Base-by-base conservation (phyloP, 768 basidiomycete species). In the Zangia roseola region DNA sequence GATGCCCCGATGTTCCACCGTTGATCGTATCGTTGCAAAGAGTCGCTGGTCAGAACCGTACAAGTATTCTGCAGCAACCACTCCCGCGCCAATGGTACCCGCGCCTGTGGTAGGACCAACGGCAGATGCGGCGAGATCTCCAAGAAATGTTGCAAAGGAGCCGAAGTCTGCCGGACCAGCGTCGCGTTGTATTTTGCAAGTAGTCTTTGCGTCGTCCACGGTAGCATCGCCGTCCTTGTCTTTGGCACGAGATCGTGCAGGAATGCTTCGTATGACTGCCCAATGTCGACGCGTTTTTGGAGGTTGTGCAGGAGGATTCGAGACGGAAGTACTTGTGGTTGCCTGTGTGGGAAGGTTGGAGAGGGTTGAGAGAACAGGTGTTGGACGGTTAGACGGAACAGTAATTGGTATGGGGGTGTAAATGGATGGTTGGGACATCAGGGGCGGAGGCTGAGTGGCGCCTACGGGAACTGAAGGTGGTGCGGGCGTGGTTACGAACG, bases 111-210 rank as follows among this genome's bases (percentile, higher is more conserved):
- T 42, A 35, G 60, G 52, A 36, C 64, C 59, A 33, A 40, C 31
- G 2, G 72, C 60, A 10, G 72, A 65, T 8, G 63, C 67, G 1
- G 64, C 68, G 2, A 74, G 60, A 33, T 71, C 71, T 8, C 77
- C 80, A 0, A 75, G 68, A 5, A 90, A 68, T 5, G 71, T 52
- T 0, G 84, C 76, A 57, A 82, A 82, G 19, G 80, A 75, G 2
- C 87, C 88, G 56, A 76, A 86, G 59, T 90, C 88, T 0, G 71
- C 59, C 2, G 79, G 67, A 26, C 77, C 77, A 0, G 76, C 71
- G 34, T 83, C 82, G 13, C 82, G 78, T 4, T 78, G 71, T 6
- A 59, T 61, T 48, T 78, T 77, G 74, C 78, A 79, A 31, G 68
- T 54, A 1, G 77, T 69, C 7, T 63, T 55, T 10, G 71, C 63